These are phyloP conservation scores for Fomitopsis pinicola DNA, from an alignment of 1,284 basidiomycete genomes.

Conservation along the genomic window DNA sequence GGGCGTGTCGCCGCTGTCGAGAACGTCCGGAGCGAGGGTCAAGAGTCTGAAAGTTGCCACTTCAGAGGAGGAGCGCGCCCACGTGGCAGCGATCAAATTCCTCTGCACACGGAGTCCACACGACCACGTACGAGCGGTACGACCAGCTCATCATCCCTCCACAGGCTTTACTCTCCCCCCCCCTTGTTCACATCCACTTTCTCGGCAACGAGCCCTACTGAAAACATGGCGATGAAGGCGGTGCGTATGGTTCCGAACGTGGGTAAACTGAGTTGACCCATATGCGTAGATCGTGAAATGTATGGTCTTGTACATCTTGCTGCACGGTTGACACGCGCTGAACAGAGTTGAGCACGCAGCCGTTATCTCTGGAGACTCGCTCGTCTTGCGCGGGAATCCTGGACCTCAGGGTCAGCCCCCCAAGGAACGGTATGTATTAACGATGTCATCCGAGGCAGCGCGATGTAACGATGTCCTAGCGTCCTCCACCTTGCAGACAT, in stretches of 20 bases:
- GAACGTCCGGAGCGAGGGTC: background rate
- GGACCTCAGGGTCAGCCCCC: constrained; percentile 80
- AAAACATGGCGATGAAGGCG: constrained; percentile 20
- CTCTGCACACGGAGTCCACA: background rate
- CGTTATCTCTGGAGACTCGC: constrained; percentile 85
- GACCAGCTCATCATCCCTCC: background rate
- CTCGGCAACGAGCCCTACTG: background rate
- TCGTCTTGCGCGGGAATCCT: constrained; percentile 74
- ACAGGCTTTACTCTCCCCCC: background rate
- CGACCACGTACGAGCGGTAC: background rate
- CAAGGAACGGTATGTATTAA: constrained; percentile 71
- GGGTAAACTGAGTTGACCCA: background rate
- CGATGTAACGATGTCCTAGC: constrained; percentile 36
- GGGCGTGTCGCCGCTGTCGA: background rate
- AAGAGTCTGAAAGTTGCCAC: background rate
- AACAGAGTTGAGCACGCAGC: constrained; percentile 44
- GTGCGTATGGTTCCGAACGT: constrained; percentile 7
- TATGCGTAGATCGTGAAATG: constrained; percentile 63
- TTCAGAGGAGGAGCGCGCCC: background rate
- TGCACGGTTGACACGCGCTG: constrained; percentile 15
- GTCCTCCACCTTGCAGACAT: constrained; percentile 86
- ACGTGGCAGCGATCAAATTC: constrained; percentile 4
- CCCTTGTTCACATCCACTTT: background rate
- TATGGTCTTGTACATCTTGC: constrained; percentile 27
- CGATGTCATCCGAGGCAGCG: background rate